Evolutionary conservation across 257 asterid genomes (phyloP).

Genomic region (Echites panduratus): DNA sequence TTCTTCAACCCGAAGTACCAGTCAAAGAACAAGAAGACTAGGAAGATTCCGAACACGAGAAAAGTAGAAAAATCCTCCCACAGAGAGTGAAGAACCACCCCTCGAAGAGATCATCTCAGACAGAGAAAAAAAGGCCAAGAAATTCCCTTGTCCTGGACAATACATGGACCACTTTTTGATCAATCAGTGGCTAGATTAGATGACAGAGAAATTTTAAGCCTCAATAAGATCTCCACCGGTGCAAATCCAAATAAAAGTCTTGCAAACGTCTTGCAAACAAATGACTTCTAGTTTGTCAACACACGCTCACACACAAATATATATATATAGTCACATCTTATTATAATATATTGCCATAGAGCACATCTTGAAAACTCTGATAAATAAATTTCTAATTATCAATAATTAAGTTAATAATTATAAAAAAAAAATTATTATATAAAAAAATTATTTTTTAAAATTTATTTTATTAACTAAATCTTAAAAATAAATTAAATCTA

Average conservation of each 20-base stretch:
- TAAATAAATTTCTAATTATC: too few species aligned
- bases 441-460: too few species aligned
- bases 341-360: too few species aligned
- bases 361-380: too few species aligned
- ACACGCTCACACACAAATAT: background rate
- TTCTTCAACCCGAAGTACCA: conserved; percentile 22
- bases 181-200: conserved; percentile 15
- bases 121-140: conserved; percentile 4
- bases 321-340: conserved; percentile 26
- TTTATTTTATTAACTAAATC: too few species aligned
- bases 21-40: conserved; percentile 34
- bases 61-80: conserved; percentile 22
- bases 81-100: conserved; percentile 23
- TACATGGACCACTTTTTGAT: conserved; percentile 18
- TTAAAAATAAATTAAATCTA: too few species aligned
- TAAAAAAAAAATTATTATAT: too few species aligned
- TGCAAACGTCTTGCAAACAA: conserved; percentile 35
- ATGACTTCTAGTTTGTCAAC: conserved; percentile 54
- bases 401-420: too few species aligned
- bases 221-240: conserved; percentile 31
- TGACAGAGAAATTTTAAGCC: conserved; percentile 28
- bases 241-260: conserved; percentile 34
- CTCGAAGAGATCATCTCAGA: background rate
- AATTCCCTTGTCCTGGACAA: background rate
- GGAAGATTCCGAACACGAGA: conserved; percentile 28